These are phyloP conservation scores for Amanita thiersii DNA, from an alignment of 768 basidiomycete genomes.

Conservation along the genomic window DNA sequence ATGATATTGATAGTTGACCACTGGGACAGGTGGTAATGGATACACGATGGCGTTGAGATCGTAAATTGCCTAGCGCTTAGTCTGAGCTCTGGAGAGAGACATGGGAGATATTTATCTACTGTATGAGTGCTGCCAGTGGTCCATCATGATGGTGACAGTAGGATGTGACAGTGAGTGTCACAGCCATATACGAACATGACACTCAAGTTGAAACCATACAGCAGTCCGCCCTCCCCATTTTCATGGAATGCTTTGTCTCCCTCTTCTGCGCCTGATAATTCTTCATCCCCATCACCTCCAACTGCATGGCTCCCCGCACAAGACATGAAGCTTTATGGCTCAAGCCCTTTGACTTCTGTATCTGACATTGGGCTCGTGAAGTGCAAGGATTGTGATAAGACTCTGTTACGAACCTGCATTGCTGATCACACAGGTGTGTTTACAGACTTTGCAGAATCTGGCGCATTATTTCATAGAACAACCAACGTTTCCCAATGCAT, in stretches of 20 bases:
- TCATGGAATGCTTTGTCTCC: constrained; percentile 49
- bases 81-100: too few relatives aligned
- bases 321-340: constrained; percentile 86
- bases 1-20: too few relatives aligned
- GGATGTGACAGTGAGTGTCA: neutral
- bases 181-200: constrained; percentile 23
- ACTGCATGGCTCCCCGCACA: constrained; percentile 79
- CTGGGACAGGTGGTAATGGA: too few relatives aligned
- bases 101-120: too few relatives aligned
- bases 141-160: too few relatives aligned
- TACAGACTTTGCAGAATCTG: neutral
- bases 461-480: neutral
- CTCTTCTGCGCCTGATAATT: constrained; percentile 26
- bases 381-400: constrained; percentile 79
- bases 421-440: constrained; percentile 67
- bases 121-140: too few relatives aligned
- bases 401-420: constrained; percentile 67
- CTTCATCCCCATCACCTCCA: constrained; percentile 59
- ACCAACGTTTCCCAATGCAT: constrained; percentile 6
- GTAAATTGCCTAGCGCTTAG: too few relatives aligned
- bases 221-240: constrained; percentile 44
- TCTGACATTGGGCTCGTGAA: constrained; percentile 56
- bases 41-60: too few relatives aligned
- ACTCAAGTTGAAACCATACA: constrained; percentile 36
- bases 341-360: constrained; percentile 59